Conservation (phyloP, 2,329 filamentous ascomycete genomes). For the Trichoderma brevicompactum region DNA sequence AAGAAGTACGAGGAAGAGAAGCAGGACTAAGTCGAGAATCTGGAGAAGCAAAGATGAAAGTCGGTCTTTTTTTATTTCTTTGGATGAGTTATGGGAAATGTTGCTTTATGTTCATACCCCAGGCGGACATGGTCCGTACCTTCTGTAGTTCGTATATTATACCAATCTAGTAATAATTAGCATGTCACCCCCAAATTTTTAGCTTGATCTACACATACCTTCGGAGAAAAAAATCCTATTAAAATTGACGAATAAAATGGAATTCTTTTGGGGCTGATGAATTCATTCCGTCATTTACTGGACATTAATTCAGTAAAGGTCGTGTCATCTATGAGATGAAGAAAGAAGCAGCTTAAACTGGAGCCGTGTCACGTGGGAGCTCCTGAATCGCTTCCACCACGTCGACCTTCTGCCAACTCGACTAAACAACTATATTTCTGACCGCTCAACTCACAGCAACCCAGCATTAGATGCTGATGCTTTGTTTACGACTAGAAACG, state of each 20-base stretch:
- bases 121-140: background rate
- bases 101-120: constrained; percentile 14
- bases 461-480: background rate
- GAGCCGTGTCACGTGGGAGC: constrained; percentile 29
- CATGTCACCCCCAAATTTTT: background rate
- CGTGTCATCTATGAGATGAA: background rate
- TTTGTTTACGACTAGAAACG: background rate
- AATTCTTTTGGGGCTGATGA: background rate
- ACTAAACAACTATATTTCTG: background rate
- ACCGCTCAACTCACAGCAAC: background rate
- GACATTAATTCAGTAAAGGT: background rate
- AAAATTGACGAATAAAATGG: background rate
- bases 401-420: background rate
- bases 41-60: background rate
- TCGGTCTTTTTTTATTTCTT: background rate
- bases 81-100: constrained; percentile 24
- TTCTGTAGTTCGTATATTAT: constrained; percentile 3
- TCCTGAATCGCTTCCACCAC: constrained; percentile 22
- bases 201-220: background rate
- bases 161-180: constrained; percentile 8
- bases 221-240: fast-evolving
- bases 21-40: background rate
- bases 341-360: constrained; percentile 13
- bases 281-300: background rate
- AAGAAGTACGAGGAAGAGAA: background rate